Base-by-base conservation (phyloP, 164 flowering plant species). In the Buxus sempervirens region DNA sequence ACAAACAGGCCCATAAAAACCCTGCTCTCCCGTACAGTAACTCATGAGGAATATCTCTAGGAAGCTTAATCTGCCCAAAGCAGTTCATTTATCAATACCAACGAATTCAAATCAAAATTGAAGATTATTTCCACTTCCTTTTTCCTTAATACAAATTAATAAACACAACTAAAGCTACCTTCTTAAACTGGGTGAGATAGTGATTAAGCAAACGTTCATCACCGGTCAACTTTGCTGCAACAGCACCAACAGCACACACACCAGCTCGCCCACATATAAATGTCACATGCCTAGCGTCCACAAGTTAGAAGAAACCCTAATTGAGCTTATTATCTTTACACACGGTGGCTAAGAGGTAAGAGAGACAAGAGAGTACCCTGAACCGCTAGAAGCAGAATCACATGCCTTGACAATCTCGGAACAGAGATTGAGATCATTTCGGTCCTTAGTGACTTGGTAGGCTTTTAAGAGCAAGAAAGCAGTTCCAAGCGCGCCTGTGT, bases 161-260 rank as follows among this genome's bases (percentile, higher is more conserved):
- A 16, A 51, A 23, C 14, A 8, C 5, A 51, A 68, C 32, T 18
- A 26, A 54, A 51, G 2, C 1, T 55, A 88, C 98, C 95, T 85
- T 77, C 42, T 70, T 73, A 65, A 93, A 90, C 26, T 83, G 83
- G 55, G 73, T 60, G 13, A 93, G 24, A 64, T 90, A 89, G 75
- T 84, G 71, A 62, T 67, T n/a, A 28, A 77, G 66, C 64, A 81
- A 69, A 53, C 65, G 49, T 9, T 79, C 70, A 69, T 87, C 83
- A 23, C 88, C 88, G 16, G 59, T 20, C 48, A 77, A 67, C 62
- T 83, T 86, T 45, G 97, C 94, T 0, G 78, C 91, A 9, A 81
- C 93, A 27, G 96, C 98, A 41, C 98, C 96, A 53, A 92, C 82
- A 26, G 93, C 96, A 77, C 79, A 92, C 38, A 92, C 87, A 58